Percentiles rank a stretch among this genome's conserved stretches.
These are phyloP conservation scores for Moniliophthora roreri DNA, from an alignment of 1,284 basidiomycete genomes.

Conservation along the genomic window DNA sequence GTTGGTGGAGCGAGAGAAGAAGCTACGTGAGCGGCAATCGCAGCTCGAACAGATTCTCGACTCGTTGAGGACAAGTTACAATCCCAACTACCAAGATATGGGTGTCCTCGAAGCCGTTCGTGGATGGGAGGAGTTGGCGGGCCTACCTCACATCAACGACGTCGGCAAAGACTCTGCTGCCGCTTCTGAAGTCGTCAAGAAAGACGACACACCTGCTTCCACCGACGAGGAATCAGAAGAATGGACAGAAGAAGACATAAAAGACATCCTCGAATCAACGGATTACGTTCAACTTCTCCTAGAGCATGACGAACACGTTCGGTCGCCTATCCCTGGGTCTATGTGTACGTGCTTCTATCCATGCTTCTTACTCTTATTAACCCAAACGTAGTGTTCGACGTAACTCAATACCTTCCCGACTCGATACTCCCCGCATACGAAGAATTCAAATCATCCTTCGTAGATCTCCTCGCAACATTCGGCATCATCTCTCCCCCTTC, in stretches of 20 bases:
- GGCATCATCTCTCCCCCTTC: conserved; percentile 47
- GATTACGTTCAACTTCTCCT: conserved; percentile 77
- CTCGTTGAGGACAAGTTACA: conserved; percentile 83
- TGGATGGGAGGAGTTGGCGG: conserved; percentile 86
- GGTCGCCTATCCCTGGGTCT: conserved; percentile 44
- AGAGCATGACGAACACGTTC: conserved; percentile 69
- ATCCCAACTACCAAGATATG: conserved; percentile 99
- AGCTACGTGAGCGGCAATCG: conserved; percentile 73
- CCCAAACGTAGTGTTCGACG: conserved; percentile 65
- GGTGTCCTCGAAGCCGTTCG: conserved; percentile 95
- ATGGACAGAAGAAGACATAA: conserved; percentile 55
- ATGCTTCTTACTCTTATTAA: background rate
- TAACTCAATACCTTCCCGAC: conserved; percentile 89
- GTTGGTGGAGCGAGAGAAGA: conserved; percentile 70
- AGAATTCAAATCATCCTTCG: conserved; percentile 60
- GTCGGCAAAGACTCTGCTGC: conserved; percentile 41
- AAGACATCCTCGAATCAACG: conserved; percentile 62
- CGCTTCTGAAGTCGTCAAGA: conserved; percentile 29
- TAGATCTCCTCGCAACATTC: conserved; percentile 67
- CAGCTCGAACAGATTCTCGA: conserved; percentile 85
- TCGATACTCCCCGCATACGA: conserved; percentile 77
- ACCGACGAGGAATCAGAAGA: conserved; percentile 47
- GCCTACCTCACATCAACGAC: conserved; percentile 68
- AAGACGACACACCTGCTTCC: conserved; percentile 31
- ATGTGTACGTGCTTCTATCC: conserved; percentile 45